phyloP scores from a whole-genome alignment of 768 basidiomycete species.

The Calocera viscosa region DNA sequence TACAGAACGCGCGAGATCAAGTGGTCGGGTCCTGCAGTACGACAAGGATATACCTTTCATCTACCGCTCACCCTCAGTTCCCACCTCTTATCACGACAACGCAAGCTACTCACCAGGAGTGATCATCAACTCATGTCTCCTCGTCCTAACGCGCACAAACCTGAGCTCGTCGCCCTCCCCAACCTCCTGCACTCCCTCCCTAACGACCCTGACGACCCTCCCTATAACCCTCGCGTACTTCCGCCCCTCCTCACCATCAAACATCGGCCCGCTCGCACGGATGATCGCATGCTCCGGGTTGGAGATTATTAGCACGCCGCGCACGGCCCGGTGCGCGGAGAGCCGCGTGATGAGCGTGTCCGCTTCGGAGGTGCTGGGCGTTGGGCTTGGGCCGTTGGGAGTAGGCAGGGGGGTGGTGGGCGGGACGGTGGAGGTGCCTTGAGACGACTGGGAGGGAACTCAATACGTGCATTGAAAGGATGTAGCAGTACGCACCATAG shows the following conservation, averaged over 20 bases:
- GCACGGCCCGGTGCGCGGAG: neutral
- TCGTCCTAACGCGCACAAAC: neutral
- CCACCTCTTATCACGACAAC: neutral
- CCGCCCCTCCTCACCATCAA: neutral
- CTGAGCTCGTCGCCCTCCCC: neutral
- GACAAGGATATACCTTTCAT: neutral
- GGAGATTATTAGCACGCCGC: neutral
- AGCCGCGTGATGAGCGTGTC: neutral
- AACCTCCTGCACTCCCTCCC: neutral
- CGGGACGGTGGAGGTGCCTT: neutral
- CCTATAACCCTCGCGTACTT: neutral
- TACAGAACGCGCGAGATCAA: neutral
- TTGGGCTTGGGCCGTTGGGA: neutral
- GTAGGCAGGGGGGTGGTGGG: neutral
- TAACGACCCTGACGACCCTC: neutral
- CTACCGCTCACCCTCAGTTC: neutral
- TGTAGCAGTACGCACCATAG: too few species aligned
- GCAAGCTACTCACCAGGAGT: neutral
- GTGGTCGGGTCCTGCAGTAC: neutral
- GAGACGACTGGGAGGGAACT: too few species aligned
- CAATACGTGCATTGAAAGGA: too few species aligned
- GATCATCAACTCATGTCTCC: slow-evolving; percentile 5
- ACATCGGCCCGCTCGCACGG: neutral
- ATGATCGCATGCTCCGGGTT: neutral
- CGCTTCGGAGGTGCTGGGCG: neutral